Conservation (phyloP, 441 rosid genomes). For the Flueggea neowawraea region DNA sequence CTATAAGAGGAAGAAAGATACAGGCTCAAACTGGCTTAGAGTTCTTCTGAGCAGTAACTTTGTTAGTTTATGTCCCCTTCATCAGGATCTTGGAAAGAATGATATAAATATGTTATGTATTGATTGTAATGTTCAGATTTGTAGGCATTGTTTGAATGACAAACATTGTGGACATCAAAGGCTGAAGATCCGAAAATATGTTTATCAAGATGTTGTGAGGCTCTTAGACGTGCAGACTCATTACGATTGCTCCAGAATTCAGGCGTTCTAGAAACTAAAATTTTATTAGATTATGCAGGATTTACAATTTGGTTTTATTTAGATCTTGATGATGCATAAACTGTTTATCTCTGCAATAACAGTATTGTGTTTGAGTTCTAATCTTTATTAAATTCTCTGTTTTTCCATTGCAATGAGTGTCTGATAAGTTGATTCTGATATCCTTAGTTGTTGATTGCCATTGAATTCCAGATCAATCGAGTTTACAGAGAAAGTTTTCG, state of each 20-base stretch:
- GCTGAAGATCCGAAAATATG: slow-evolving; percentile 94
- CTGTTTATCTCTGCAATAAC: too few species aligned
- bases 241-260: slow-evolving; percentile 83
- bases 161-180: slow-evolving; percentile 54
- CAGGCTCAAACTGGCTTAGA: slow-evolving; percentile 47
- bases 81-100: slow-evolving; percentile 57
- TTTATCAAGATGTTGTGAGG: slow-evolving; percentile 84
- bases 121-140: slow-evolving; percentile 58
- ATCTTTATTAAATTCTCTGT: too few species aligned
- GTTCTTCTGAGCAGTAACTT: slow-evolving; percentile 45
- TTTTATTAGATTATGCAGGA: too few species aligned
- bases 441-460: too few species aligned
- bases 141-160: slow-evolving; percentile 59
- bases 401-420: too few species aligned
- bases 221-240: slow-evolving; percentile 69
- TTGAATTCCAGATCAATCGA: too few species aligned
- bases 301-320: too few species aligned
- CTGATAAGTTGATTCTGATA: neutral
- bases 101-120: slow-evolving; percentile 84
- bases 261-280: slow-evolving; percentile 36
- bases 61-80: slow-evolving; percentile 55
- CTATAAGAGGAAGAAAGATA: slow-evolving; percentile 23
- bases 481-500: too few species aligned
- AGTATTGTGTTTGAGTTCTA: too few species aligned
- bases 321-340: too few species aligned